phyloP scores from a whole-genome alignment of 2,329 filamentous ascomycete species.

The Arthrobotrys entomopaga region DNA sequence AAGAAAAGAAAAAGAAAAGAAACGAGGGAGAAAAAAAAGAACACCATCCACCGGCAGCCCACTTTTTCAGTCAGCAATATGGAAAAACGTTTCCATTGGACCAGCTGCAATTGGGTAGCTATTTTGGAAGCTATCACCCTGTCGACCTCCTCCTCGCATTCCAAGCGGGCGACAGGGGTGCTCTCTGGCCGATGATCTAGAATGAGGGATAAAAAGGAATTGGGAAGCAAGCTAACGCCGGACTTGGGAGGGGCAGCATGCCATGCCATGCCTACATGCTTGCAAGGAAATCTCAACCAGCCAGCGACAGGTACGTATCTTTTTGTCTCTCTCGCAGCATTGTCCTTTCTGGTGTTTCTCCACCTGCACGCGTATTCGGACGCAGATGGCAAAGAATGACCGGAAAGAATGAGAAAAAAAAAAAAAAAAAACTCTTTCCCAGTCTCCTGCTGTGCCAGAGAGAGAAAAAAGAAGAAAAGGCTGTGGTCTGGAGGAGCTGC shows the following conservation, averaged over 20 bases:
- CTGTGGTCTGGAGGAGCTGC: constrained; percentile 9
- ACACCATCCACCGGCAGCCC: constrained; percentile 19
- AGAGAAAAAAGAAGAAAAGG: constrained; percentile 1
- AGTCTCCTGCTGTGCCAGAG: background rate
- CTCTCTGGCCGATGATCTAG: constrained; percentile 55
- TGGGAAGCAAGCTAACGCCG: constrained; percentile 15
- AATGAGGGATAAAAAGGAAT: constrained; percentile 53
- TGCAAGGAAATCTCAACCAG: background rate
- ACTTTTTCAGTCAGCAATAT: constrained; percentile 37
- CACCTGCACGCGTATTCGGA: constrained; percentile 3
- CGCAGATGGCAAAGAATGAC: background rate
- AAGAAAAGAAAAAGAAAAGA: constrained; percentile 6
- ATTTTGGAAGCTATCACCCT: constrained; percentile 53
- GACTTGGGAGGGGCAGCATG: constrained; percentile 28
- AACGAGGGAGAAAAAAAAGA: background rate
- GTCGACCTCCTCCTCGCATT: constrained; percentile 41
- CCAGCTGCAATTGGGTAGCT: constrained; percentile 53
- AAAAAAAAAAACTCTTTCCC: background rate
- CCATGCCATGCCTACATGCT: background rate
- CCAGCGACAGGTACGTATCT: too few species aligned
- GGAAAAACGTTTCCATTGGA: constrained; percentile 54
- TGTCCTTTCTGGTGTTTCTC: constrained; percentile 18
- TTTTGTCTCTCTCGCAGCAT: background rate
- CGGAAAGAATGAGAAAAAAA: constrained; percentile 10
- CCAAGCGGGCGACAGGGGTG: constrained; percentile 50